phyloP scores from a whole-genome alignment of 1,284 basidiomycete species.

The Tetrapyrgos nigripes region DNA sequence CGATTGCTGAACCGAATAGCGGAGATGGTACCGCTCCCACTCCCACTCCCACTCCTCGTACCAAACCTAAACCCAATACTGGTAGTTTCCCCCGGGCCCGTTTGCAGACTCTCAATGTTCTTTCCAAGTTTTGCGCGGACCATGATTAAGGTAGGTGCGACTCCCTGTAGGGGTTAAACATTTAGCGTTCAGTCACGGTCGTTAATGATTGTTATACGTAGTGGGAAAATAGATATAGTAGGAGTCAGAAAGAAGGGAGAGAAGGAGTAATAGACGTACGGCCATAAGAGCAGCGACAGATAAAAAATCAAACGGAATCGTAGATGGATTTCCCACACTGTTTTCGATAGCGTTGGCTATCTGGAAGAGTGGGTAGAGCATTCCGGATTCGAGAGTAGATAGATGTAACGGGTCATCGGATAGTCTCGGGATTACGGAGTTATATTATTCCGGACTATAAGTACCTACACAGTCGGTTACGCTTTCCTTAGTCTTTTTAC shows the following conservation, averaged over 20 bases:
- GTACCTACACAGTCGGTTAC: too few relatives aligned
- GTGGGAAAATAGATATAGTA: too few relatives aligned
- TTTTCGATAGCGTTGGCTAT: not conserved
- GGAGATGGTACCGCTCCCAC: too few relatives aligned
- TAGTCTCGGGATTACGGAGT: too few relatives aligned
- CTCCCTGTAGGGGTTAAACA: not conserved
- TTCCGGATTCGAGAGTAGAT: slow-evolving; percentile 4
- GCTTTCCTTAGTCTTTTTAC: too few relatives aligned
- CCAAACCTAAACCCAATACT: too few relatives aligned
- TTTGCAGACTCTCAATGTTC: not conserved
- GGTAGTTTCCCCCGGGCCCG: not conserved
- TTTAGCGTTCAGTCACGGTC: not conserved
- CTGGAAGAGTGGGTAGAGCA: slow-evolving; percentile 2
- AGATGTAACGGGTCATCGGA: too few relatives aligned
- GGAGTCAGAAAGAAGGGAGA: not conserved
- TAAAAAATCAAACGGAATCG: slow-evolving; percentile 1
- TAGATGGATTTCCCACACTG: not conserved
- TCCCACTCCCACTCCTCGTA: too few relatives aligned
- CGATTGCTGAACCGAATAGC: too few relatives aligned
- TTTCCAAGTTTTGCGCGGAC: slow-evolving; percentile 1
- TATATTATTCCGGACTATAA: too few relatives aligned
- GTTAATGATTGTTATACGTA: too few relatives aligned
- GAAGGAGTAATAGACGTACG: not conserved
- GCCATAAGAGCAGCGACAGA: not conserved
- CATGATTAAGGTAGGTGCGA: slow-evolving; percentile 6